phyloP scores from a whole-genome alignment of 176 grass and related monocot species.

The Urochloa ruziziensis region DNA sequence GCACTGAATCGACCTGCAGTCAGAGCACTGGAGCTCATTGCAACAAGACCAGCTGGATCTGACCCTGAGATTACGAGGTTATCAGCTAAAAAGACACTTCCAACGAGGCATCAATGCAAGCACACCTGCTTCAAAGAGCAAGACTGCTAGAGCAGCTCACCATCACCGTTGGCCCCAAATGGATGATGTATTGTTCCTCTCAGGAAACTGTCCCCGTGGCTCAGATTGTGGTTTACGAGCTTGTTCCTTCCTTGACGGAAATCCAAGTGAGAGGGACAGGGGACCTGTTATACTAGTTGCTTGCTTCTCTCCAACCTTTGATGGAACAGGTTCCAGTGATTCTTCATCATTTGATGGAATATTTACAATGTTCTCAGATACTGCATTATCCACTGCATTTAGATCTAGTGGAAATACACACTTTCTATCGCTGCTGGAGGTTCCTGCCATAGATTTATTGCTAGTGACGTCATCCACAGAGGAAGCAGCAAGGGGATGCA shows the following conservation, averaged over 20 bases:
- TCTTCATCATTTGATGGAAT: constrained; percentile 48
- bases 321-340: constrained; percentile 23
- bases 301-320: constrained; percentile 38
- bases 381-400: constrained; percentile 22
- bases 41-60: background rate
- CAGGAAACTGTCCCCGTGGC: constrained; percentile 4
- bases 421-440: constrained; percentile 40
- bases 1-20: background rate
- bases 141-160: background rate
- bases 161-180: constrained; percentile 17
- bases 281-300: constrained; percentile 38
- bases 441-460: constrained; percentile 44
- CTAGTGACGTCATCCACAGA: constrained; percentile 38
- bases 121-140: background rate
- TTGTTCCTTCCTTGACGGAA: constrained; percentile 33
- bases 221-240: constrained; percentile 12
- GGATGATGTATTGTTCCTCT: background rate
- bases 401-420: constrained; percentile 49
- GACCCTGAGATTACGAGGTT: background rate
- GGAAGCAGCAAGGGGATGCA: constrained; percentile 34
- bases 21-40: background rate
- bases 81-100: background rate
- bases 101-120: background rate
- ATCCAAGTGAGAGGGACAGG: constrained; percentile 60
- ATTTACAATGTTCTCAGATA: constrained; percentile 17